Evolutionary conservation across 495 filamentous ascomycete species (phyloP).

Genomic region (Evansstolkia leycettana): DNA sequence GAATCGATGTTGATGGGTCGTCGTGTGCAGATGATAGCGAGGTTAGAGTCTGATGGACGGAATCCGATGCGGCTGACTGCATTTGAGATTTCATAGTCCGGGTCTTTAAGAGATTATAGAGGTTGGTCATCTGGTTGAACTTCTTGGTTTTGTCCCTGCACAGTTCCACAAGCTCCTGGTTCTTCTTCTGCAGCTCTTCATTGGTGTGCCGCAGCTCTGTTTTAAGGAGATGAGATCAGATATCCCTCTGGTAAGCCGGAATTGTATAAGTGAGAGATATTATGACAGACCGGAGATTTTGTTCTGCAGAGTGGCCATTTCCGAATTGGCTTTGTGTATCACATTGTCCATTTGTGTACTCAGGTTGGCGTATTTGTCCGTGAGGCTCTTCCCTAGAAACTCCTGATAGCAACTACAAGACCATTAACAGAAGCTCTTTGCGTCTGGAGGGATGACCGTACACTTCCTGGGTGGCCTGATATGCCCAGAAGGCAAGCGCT

Average conservation of each 20-base stretch:
- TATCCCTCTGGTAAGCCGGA: background rate
- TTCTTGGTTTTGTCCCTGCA: constrained; percentile 65
- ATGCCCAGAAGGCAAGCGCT: constrained; percentile 79
- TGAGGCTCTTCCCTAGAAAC: constrained; percentile 55
- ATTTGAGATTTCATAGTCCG: constrained; percentile 57
- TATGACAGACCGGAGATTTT: constrained; percentile 39
- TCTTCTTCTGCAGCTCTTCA: constrained; percentile 58
- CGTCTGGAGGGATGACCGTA: constrained; percentile 16
- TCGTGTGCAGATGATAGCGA: constrained; percentile 13
- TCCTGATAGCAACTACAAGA: constrained; percentile 64
- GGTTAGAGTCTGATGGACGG: constrained; percentile 46
- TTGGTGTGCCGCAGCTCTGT: constrained; percentile 55
- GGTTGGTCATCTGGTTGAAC: constrained; percentile 65
- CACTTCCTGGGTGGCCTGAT: constrained; percentile 90
- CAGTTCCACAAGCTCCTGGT: constrained; percentile 57
- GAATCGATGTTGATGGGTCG: constrained; percentile 3
- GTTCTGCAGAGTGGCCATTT: constrained; percentile 56
- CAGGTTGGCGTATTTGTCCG: constrained; percentile 60
- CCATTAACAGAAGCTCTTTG: constrained; percentile 7
- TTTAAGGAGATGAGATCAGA: constrained; percentile 4
- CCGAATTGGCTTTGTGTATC: constrained; percentile 67
- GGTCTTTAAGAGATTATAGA: constrained; percentile 74
- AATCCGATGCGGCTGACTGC: constrained; percentile 56
- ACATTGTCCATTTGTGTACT: constrained; percentile 68
- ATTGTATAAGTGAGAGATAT: background rate